A percentile compares a stretch with the other conserved stretches of the same genome.
phyloP scores from a whole-genome alignment of 371 early-diverging fungal species.

The Aphelidium insulamus region DNA sequence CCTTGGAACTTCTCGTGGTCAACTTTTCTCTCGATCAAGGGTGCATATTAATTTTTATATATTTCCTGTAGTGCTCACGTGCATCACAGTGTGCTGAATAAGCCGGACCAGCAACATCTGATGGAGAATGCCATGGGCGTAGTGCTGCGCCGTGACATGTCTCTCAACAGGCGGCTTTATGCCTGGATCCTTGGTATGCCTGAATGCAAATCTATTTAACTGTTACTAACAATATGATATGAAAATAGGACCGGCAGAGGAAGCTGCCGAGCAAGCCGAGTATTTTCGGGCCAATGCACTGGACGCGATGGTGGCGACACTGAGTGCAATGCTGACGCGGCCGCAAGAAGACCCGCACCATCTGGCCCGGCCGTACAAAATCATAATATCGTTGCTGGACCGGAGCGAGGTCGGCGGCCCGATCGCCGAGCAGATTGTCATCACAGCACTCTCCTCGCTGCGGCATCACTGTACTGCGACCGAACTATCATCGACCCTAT shows the following conservation, averaged over 20 bases:
- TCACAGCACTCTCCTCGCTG: too few species aligned
- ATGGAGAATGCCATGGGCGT: slow-evolving; percentile 46
- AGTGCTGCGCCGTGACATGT: slow-evolving; percentile 78
- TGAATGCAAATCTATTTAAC: slow-evolving; percentile 13
- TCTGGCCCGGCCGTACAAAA: slow-evolving; percentile 33
- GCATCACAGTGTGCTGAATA: not conserved
- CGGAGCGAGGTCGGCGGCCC: slow-evolving; percentile 59
- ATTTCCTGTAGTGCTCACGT: not conserved
- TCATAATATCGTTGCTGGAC: slow-evolving; percentile 64
- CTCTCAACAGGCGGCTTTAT: slow-evolving; percentile 69
- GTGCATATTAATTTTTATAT: slow-evolving; percentile 10
- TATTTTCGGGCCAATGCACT: slow-evolving; percentile 16
- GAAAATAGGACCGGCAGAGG: not conserved
- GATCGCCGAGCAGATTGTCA: slow-evolving; percentile 39
- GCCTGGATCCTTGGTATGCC: slow-evolving; percentile 55
- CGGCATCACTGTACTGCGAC: too few species aligned
- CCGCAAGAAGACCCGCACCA: too few species aligned
- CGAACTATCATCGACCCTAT: too few species aligned
- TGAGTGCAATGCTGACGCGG: too few species aligned
- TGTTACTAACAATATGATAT: not conserved
- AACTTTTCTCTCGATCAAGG: slow-evolving; percentile 40
- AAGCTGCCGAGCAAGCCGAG: slow-evolving; percentile 7
- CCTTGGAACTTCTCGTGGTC: slow-evolving; percentile 58
- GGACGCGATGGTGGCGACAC: too few species aligned
- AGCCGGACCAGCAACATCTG: slow-evolving; percentile 7